Conservation (phyloP, 352 stramenopile genomes). For the Plasmopara halstedii region DNA sequence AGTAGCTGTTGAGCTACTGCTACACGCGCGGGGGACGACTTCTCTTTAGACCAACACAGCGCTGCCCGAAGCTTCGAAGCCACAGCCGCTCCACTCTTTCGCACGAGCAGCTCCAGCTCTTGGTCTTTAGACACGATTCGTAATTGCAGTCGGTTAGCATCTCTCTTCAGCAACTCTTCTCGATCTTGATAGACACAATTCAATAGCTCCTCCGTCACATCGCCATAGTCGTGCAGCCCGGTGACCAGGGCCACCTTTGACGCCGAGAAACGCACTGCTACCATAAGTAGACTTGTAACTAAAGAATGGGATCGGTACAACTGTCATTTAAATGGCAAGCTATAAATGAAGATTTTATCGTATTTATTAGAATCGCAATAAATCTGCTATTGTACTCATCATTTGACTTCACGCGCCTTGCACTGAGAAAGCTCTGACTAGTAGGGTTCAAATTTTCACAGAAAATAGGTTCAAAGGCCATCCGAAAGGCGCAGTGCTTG, state of each 20-base stretch:
- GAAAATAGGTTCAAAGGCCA: too few species aligned
- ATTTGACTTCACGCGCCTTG: too few species aligned
- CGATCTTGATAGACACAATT: conserved; percentile 62
- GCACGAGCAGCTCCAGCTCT: conserved; percentile 45
- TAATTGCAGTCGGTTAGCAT: conserved; percentile 38
- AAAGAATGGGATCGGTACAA: too few species aligned
- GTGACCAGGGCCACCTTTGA: conserved; percentile 64
- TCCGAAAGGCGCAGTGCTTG: too few species aligned
- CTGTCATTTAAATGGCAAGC: too few species aligned
- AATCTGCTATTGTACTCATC: too few species aligned
- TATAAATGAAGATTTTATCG: too few species aligned
- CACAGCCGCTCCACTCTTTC: conserved; percentile 31
- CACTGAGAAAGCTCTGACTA: too few species aligned
- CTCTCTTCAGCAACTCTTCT: conserved; percentile 37
- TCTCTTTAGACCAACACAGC: conserved; percentile 39
- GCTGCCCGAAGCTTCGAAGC: conserved; percentile 38
- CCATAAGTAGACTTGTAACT: background rate
- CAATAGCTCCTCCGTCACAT: conserved; percentile 34
- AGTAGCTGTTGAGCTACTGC: conserved; percentile 28
- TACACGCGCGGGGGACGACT: conserved; percentile 18
- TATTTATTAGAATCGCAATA: too few species aligned
- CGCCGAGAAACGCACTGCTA: conserved; percentile 52
- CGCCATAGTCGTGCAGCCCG: conserved; percentile 65
- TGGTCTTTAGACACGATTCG: conserved; percentile 48
- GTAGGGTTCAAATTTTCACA: too few species aligned